Percentiles rank a stretch among this genome's conserved stretches.
These are phyloP conservation scores for Cucurbita moschata DNA, from an alignment of 306 rosid species.

Conservation along the genomic window DNA sequence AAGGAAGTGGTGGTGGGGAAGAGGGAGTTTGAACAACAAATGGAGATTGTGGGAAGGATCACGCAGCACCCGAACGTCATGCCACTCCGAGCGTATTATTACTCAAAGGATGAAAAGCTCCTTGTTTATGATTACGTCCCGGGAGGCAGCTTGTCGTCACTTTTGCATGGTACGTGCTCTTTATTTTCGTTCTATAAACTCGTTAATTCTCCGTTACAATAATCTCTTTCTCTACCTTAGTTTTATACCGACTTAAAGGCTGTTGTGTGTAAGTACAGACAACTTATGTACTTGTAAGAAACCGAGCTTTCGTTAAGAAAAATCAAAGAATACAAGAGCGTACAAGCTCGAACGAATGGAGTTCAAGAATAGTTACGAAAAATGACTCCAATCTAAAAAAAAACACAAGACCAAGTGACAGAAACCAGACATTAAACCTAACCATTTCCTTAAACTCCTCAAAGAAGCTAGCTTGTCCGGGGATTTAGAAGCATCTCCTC, in stretches of 20 bases:
- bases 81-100: conserved; percentile 78
- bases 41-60: conserved; percentile 64
- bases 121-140: conserved; percentile 52
- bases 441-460: not conserved
- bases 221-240: not conserved
- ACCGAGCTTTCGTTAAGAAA: not conserved
- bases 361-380: not conserved
- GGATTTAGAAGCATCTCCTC: too few relatives aligned
- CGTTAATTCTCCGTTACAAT: not conserved
- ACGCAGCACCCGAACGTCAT: conserved; percentile 54
- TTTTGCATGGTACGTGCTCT: conserved; percentile 50
- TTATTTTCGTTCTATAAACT: not conserved
- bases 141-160: conserved; percentile 50
- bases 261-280: not conserved
- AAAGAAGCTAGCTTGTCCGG: not conserved
- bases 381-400: not conserved
- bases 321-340: not conserved
- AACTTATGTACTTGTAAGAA: not conserved
- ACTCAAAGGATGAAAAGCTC: conserved; percentile 84
- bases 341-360: not conserved
- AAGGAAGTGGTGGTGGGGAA: conserved; percentile 76
- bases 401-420: not conserved
- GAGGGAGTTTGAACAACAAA: conserved; percentile 73
- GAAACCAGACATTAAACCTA: not conserved
- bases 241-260: not conserved